Conservation (phyloP, 768 basidiomycete species). For the Tylopilus subfusipes region DNA sequence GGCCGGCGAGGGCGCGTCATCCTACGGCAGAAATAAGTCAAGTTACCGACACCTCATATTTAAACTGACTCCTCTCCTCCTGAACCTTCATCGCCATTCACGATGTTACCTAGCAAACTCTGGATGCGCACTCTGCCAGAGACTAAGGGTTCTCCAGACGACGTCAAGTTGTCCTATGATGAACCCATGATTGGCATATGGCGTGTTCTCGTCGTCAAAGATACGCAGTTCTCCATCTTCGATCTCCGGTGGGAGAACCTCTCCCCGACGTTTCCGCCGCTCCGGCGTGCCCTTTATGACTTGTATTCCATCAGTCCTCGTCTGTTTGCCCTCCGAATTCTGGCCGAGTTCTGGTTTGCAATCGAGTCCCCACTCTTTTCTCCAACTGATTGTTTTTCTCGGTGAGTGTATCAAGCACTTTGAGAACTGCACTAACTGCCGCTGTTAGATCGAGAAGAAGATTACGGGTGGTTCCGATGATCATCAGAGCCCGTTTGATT, state of each 20-base stretch:
- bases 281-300: conserved; percentile 19
- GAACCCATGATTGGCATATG: conserved; percentile 24
- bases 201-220: conserved; percentile 20
- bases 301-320: conserved; percentile 20
- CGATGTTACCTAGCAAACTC: no score
- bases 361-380: conserved; percentile 19
- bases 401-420: conserved; percentile 6
- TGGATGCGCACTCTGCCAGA: neutral
- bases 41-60: no score
- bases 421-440: neutral
- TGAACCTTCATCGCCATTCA: no score
- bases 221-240: conserved; percentile 2
- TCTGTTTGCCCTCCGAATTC: conserved; percentile 8
- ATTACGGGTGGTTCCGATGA: conserved; percentile 1
- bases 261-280: neutral
- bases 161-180: neutral
- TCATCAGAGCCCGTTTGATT: neutral
- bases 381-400: conserved; percentile 21
- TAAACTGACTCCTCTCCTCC: no score
- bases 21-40: no score
- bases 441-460: conserved; percentile 20
- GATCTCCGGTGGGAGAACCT: conserved; percentile 9
- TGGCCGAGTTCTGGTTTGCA: conserved; percentile 18
- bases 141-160: neutral
- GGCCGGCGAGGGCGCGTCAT: no score